Conservation (phyloP, 2,329 filamentous ascomycete genomes). For the Coniochaeta ligniaria region DNA sequence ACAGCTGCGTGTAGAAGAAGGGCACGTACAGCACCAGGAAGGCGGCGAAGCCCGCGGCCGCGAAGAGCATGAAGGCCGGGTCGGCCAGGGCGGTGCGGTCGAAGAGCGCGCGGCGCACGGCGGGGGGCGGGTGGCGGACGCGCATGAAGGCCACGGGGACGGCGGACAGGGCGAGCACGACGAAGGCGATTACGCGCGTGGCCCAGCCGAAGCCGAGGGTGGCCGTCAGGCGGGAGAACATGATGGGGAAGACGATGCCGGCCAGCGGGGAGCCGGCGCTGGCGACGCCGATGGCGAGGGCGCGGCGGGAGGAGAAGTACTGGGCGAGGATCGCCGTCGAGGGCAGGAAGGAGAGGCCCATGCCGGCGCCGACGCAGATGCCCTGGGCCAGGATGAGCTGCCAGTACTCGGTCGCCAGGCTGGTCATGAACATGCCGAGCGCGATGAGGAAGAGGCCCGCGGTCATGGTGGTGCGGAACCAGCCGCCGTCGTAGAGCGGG, state of each 20-base stretch:
- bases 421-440: slow-evolving; percentile 38
- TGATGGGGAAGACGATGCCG: slow-evolving; percentile 38
- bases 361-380: slow-evolving; percentile 33
- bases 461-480: slow-evolving; percentile 31
- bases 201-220: slow-evolving; percentile 30
- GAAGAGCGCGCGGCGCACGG: slow-evolving; percentile 7
- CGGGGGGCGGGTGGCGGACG: slow-evolving; percentile 22
- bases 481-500: slow-evolving; percentile 38
- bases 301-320: slow-evolving; percentile 30
- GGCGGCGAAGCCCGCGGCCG: slow-evolving; percentile 26
- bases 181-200: slow-evolving; percentile 44
- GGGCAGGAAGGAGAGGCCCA: slow-evolving; percentile 29
- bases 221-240: slow-evolving; percentile 25
- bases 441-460: slow-evolving; percentile 32
- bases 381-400: slow-evolving; percentile 34
- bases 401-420: slow-evolving; percentile 28
- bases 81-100: slow-evolving; percentile 30
- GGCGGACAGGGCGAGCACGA: slow-evolving; percentile 29
- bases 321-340: slow-evolving; percentile 29
- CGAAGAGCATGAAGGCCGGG: slow-evolving; percentile 27
- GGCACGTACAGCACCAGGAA: slow-evolving; percentile 40
- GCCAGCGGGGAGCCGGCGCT: slow-evolving; percentile 16
- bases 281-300: slow-evolving; percentile 34
- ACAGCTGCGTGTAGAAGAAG: slow-evolving; percentile 40
- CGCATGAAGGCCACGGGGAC: slow-evolving; percentile 32